A percentile compares a stretch with the other conserved stretches of the same genome.
phyloP scores from a whole-genome alignment of 371 early-diverging fungal species.

The Umbelopsis sp. region DNA sequence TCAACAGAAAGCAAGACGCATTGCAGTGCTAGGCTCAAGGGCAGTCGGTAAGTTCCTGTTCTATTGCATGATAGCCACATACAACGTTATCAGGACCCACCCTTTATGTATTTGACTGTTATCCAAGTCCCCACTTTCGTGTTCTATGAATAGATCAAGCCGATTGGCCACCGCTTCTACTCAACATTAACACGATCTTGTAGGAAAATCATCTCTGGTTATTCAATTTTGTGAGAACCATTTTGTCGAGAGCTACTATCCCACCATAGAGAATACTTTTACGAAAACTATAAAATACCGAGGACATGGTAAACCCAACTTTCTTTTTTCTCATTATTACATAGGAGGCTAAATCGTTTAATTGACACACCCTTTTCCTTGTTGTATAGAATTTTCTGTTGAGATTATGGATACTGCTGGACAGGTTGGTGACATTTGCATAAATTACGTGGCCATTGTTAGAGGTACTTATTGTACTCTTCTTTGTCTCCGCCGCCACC shows the following conservation, averaged over 20 bases:
- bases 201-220: constrained; percentile 89
- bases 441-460: background rate
- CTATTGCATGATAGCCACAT: background rate
- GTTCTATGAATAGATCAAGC: constrained; percentile 14
- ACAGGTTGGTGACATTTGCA: constrained; percentile 62
- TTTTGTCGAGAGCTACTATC: constrained; percentile 92
- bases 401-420: constrained; percentile 98
- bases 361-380: background rate
- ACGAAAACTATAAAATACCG: constrained; percentile 83
- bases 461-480: background rate
- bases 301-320: constrained; percentile 56
- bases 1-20: constrained; percentile 61
- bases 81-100: too few relatives aligned
- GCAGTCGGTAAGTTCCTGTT: constrained; percentile 74
- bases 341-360: too few relatives aligned
- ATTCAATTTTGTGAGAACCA: constrained; percentile 94
- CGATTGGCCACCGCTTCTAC: background rate
- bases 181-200: background rate
- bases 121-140: background rate
- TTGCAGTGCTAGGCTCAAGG: constrained; percentile 81
- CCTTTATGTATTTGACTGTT: too few relatives aligned
- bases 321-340: too few relatives aligned
- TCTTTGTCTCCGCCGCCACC: constrained; percentile 1
- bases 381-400: constrained; percentile 71
- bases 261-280: constrained; percentile 93